phyloP scores from a whole-genome alignment of 345 rosid species.

The Cochlearia excelsa region DNA sequence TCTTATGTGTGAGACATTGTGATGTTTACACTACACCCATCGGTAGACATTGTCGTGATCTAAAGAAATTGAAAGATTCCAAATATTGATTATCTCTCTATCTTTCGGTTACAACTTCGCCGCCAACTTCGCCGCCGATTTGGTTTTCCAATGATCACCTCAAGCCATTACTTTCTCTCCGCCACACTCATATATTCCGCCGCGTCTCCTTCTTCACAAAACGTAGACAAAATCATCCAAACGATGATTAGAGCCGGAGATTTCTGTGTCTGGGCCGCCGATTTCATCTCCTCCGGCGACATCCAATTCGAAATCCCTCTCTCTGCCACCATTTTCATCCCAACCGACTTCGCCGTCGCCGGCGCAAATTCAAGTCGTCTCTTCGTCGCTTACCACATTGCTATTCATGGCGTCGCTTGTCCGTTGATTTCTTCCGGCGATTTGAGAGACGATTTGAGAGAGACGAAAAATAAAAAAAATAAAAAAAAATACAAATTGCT shows the following conservation, averaged over 20 bases:
- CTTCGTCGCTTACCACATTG: constrained; percentile 59
- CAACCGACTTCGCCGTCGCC: constrained; percentile 43
- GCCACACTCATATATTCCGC: constrained; percentile 17
- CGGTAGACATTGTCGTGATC: background rate
- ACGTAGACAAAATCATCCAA: constrained; percentile 57
- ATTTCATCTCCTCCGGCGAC: constrained; percentile 43
- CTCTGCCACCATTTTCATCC: constrained; percentile 61
- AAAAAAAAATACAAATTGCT: too few species aligned
- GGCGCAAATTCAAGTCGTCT: constrained; percentile 21
- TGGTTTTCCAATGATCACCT: constrained; percentile 25
- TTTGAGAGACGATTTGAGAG: too few species aligned
- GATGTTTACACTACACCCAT: too few species aligned
- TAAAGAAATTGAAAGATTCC: constrained; percentile 25
- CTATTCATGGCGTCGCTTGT: background rate
- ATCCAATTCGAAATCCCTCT: constrained; percentile 46
- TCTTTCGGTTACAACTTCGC: constrained; percentile 19
- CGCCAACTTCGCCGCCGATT: constrained; percentile 5
- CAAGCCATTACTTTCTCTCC: constrained; percentile 18
- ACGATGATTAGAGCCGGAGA: constrained; percentile 75
- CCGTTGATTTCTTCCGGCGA: too few species aligned
- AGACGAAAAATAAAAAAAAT: too few species aligned
- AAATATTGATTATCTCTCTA: constrained; percentile 11
- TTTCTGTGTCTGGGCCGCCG: constrained; percentile 62
- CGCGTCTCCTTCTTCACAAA: constrained; percentile 16
- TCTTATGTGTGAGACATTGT: too few species aligned